Conservation (phyloP, 352 stramenopile genomes). For the Phytophthora kernoviae region DNA sequence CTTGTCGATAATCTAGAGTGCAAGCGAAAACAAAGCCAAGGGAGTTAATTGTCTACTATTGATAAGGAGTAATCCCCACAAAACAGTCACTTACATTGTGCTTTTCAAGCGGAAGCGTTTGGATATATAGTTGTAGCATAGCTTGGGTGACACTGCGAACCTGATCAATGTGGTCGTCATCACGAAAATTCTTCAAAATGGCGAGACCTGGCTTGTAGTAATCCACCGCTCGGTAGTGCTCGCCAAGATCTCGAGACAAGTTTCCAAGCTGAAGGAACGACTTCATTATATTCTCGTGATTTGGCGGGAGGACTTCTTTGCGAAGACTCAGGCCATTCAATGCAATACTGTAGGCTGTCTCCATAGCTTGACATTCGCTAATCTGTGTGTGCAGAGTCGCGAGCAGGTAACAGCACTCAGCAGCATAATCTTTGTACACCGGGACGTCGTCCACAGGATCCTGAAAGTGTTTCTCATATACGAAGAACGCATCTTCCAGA, state of each 20-base stretch:
- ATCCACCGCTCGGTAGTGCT: conserved; percentile 61
- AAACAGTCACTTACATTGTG: conserved; percentile 23
- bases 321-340: conserved; percentile 43
- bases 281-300: conserved; percentile 38
- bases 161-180: conserved; percentile 32
- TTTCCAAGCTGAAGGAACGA: conserved; percentile 57
- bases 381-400: conserved; percentile 28
- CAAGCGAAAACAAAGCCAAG: conserved; percentile 8
- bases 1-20: conserved; percentile 45
- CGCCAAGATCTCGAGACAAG: conserved; percentile 43
- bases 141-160: conserved; percentile 45
- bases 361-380: conserved; percentile 17
- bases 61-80: neutral
- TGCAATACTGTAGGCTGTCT: conserved; percentile 52
- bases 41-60: neutral
- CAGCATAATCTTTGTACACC: conserved; percentile 28
- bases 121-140: conserved; percentile 48
- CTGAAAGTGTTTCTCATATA: conserved; percentile 58
- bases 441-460: conserved; percentile 23
- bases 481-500: conserved; percentile 54
- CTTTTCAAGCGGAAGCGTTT: conserved; percentile 42
- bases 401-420: conserved; percentile 49
- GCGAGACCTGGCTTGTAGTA: conserved; percentile 47
- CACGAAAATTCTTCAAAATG: conserved; percentile 31
- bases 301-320: conserved; percentile 27